Conservation (phyloP, 1,139 yeast species). For the Pneumocystis oryctolagi region DNA sequence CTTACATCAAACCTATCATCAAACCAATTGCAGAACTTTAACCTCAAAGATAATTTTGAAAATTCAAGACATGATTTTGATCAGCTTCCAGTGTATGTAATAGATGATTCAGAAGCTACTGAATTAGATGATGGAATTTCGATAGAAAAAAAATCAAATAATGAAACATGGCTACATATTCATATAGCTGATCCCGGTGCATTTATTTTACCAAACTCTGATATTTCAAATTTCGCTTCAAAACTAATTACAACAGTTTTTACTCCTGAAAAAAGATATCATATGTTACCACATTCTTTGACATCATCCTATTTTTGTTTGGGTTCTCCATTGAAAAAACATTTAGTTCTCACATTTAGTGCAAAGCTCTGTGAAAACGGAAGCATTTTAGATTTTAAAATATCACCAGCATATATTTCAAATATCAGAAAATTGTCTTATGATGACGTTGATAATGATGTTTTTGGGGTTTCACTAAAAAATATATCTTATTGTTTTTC, state of each 20-base stretch:
- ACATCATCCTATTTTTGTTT: slow-evolving; percentile 44
- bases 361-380: slow-evolving; percentile 20
- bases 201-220: slow-evolving; percentile 34
- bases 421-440: slow-evolving; percentile 39
- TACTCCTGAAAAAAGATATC: slow-evolving; percentile 49
- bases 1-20: neutral
- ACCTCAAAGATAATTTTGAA: slow-evolving; percentile 9
- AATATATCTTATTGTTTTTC: neutral
- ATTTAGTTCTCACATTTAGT: slow-evolving; percentile 39
- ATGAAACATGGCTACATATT: slow-evolving; percentile 35
- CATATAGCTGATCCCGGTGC: slow-evolving; percentile 88
- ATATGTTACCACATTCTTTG: slow-evolving; percentile 56
- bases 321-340: slow-evolving; percentile 27
- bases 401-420: slow-evolving; percentile 30
- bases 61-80: slow-evolving; percentile 16
- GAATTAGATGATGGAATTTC: slow-evolving; percentile 93
- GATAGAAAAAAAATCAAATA: slow-evolving; percentile 28
- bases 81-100: slow-evolving; percentile 55
- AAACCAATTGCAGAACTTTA: neutral
- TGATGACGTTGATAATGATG: slow-evolving; percentile 30
- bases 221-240: slow-evolving; percentile 44
- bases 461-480: neutral
- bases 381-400: slow-evolving; percentile 19
- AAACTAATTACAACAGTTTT: slow-evolving; percentile 56
- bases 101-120: slow-evolving; percentile 65